phyloP scores from a whole-genome alignment of 768 basidiomycete species.

The Russula dissimulans region DNA sequence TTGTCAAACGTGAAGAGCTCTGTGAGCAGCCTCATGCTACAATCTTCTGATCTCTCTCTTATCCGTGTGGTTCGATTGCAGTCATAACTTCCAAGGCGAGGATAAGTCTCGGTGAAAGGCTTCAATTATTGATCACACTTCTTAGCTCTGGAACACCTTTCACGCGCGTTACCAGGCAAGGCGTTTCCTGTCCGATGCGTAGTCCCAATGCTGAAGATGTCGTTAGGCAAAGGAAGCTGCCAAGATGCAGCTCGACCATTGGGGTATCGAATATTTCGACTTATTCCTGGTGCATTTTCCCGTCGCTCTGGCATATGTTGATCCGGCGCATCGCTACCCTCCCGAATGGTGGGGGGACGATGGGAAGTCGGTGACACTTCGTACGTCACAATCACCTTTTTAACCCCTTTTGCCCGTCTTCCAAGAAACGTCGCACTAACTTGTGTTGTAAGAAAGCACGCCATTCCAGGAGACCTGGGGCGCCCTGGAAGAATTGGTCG shows the following conservation, averaged over 20 bases:
- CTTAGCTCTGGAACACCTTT: constrained; percentile 81
- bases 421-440: background rate
- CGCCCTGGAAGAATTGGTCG: constrained; percentile 72
- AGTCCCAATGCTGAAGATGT: background rate
- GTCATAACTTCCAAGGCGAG: constrained; percentile 77
- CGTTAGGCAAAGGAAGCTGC: constrained; percentile 43
- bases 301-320: constrained; percentile 70
- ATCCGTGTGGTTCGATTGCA: constrained; percentile 22
- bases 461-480: constrained; percentile 78
- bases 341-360: constrained; percentile 77
- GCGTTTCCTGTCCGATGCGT: background rate
- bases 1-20: constrained; percentile 82
- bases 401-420: background rate
- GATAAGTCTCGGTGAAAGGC: background rate
- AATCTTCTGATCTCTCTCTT: background rate
- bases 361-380: constrained; percentile 48
- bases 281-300: constrained; percentile 83
- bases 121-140: background rate
- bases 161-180: constrained; percentile 70
- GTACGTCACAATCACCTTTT: constrained; percentile 30
- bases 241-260: constrained; percentile 61
- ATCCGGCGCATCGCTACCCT: constrained; percentile 66
- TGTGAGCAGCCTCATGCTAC: constrained; percentile 40
- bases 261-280: constrained; percentile 83
- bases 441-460: constrained; percentile 38